Base-by-base conservation (phyloP, 2,329 filamentous ascomycete species). In the Penicillium expansum region DNA sequence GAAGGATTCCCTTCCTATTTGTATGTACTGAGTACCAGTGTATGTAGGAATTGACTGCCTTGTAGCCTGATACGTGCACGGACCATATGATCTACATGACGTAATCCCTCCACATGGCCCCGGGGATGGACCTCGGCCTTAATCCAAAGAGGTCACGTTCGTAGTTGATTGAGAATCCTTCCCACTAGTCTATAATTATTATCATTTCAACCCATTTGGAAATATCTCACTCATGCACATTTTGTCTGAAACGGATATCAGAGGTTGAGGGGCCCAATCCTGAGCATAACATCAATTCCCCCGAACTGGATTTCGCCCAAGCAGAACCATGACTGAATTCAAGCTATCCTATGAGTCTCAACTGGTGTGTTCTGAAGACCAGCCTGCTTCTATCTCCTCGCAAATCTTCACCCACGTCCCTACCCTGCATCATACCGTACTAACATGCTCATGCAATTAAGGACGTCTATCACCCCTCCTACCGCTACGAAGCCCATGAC, bases 321-420 rank as follows among this genome's bases (percentile, higher is more conserved):
- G 14, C 24, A 47, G 32, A 53, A 29, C 4, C 77, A 74, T 92
- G 92, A 43, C 85, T 79, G 33, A 85, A 83, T 53, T 89, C 72
- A 65, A 92, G 91, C 70, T 91, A 85, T 63, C 82, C 86, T 62
- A 93, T 82, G 48, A 68, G 55, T 67, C 67, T 4, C 60, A 69
- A 39, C 56, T 69, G 59, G 67, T 69, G 57, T 14, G 58, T 59
- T 13, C n/a, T 24, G 50, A 30, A 32, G 32, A 27, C 2, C 13
- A 50, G 6, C 9, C 11, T 1, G 11, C 14, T 20, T 35, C 4
- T 16, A 20, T 29, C 6, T 20, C 5, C 16, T n/a, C 16, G 29
- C 20, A 18, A 33, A 42, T 47, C 55, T 52, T 11, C 55, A 48
- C 35, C 18, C 8, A 16, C 48, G 42, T 41, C 11, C 8, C 18